A percentile compares a stretch with the other conserved stretches of the same genome.
phyloP scores from a whole-genome alignment of 179 eudicot species.

The Carnegiea gigantea region DNA sequence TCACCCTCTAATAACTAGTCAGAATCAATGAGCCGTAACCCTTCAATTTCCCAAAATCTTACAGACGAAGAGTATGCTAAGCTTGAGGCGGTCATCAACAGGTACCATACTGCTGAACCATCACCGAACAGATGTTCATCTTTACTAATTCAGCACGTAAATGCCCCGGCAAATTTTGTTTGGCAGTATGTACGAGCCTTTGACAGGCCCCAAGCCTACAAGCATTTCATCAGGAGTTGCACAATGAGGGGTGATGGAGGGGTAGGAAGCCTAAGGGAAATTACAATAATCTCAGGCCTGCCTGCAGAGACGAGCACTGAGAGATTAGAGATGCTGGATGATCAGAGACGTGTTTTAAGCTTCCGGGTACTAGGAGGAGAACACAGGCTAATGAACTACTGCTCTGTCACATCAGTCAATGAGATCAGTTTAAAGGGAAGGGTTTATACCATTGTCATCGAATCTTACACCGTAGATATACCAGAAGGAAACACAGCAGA shows the following conservation, averaged over 20 bases:
- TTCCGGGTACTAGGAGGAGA: slow-evolving; percentile 42
- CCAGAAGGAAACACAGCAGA: slow-evolving; percentile 50
- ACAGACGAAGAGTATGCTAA: slow-evolving; percentile 37
- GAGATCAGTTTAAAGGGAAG: slow-evolving; percentile 31
- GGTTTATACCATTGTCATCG: slow-evolving; percentile 39
- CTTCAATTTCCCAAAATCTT: slow-evolving; percentile 28
- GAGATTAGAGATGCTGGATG: slow-evolving; percentile 46
- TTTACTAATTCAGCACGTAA: slow-evolving; percentile 37
- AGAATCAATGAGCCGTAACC: slow-evolving; percentile 22
- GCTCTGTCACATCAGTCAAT: slow-evolving; percentile 47
- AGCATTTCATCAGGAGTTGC: slow-evolving; percentile 50
- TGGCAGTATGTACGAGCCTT: slow-evolving; percentile 48
- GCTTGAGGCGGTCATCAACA: slow-evolving; percentile 31
- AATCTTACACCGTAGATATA: slow-evolving; percentile 43
- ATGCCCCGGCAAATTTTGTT: slow-evolving; percentile 36
- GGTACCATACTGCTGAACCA: slow-evolving; percentile 28
- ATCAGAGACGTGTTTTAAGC: slow-evolving; percentile 42
- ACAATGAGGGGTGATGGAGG: slow-evolving; percentile 40
- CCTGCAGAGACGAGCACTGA: slow-evolving; percentile 53
- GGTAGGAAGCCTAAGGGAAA: slow-evolving; percentile 44
- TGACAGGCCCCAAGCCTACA: slow-evolving; percentile 45
- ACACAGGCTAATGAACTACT: slow-evolving; percentile 47
- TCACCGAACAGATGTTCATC: slow-evolving; percentile 45
- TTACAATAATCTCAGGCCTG: slow-evolving; percentile 47
- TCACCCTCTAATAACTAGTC: background rate